A percentile compares a stretch with the other conserved stretches of the same genome.
Evolutionary conservation across 805 yeast species (phyloP).

Genomic region (Phaffomyces opuntiae): DNA sequence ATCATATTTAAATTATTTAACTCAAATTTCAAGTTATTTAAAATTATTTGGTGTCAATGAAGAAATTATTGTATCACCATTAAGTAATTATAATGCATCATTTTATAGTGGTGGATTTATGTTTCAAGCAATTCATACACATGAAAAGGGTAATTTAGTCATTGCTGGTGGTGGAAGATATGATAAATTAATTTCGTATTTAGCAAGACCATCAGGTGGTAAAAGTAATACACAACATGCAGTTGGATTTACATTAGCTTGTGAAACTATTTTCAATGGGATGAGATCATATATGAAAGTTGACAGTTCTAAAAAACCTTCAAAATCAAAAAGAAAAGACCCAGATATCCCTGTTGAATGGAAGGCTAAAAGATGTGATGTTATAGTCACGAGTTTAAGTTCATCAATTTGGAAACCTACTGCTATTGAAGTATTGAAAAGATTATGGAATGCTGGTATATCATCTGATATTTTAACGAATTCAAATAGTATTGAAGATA

Average conservation of each 20-base stretch:
- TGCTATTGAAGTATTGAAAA: constrained; percentile 56
- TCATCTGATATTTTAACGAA: constrained; percentile 61
- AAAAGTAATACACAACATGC: constrained; percentile 42
- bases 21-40: constrained; percentile 47
- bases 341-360: constrained; percentile 32
- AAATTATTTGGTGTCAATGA: constrained; percentile 53
- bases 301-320: constrained; percentile 19
- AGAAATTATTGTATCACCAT: constrained; percentile 63
- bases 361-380: constrained; percentile 69
- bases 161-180: constrained; percentile 94
- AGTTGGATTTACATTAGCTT: constrained; percentile 82
- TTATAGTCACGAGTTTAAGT: constrained; percentile 65
- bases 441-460: constrained; percentile 72
- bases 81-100: constrained; percentile 73
- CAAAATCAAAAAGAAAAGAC: constrained; percentile 31
- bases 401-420: constrained; percentile 46
- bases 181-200: constrained; percentile 60
- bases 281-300: constrained; percentile 42
- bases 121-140: constrained; percentile 72
- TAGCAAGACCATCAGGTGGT: constrained; percentile 49
- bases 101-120: constrained; percentile 78
- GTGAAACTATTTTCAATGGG: constrained; percentile 53
- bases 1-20: constrained; percentile 53
- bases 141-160: constrained; percentile 41
- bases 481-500: constrained; percentile 53